phyloP scores from a whole-genome alignment of 192 early-diverging fungal genomes.

The Coemansia sp. region DNA sequence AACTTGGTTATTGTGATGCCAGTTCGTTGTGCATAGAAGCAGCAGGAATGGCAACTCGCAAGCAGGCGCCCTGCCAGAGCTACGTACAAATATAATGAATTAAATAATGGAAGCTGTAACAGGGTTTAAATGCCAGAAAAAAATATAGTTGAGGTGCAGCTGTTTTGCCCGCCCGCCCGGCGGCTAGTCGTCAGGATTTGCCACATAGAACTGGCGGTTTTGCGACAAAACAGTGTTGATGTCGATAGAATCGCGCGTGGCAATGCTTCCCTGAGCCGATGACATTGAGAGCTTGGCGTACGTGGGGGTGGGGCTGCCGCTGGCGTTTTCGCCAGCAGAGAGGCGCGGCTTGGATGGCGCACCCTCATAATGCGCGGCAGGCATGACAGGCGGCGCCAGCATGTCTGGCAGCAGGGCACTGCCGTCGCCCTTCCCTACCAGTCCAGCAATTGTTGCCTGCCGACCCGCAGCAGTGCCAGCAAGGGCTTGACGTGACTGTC shows the following conservation, averaged over 20 bases:
- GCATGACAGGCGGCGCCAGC: constrained; percentile 18
- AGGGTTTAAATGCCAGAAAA: too few species aligned
- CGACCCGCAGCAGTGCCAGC: not conserved
- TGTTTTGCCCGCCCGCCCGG: too few species aligned
- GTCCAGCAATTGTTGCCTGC: constrained; percentile 7
- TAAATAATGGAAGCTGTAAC: too few species aligned
- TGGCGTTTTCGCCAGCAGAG: not conserved
- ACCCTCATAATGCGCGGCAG: constrained; percentile 10
- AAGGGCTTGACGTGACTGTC: not conserved
- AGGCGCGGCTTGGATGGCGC: not conserved
- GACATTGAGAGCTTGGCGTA: constrained; percentile 2
- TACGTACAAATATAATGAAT: too few species aligned
- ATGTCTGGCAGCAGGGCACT: not conserved
- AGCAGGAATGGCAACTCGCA: too few species aligned
- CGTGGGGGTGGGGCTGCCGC: not conserved
- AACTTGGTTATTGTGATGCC: too few species aligned
- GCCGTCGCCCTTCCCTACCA: not conserved
- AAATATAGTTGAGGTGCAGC: too few species aligned
- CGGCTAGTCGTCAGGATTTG: constrained; percentile 37
- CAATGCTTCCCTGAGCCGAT: not conserved
- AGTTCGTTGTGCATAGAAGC: too few species aligned
- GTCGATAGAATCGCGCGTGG: constrained; percentile 43
- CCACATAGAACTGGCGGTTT: constrained; percentile 40
- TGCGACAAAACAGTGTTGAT: constrained; percentile 32
- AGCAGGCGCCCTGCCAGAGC: too few species aligned